phyloP scores from a whole-genome alignment of 1,284 basidiomycete genomes.

The Boletus semigastroideus region DNA sequence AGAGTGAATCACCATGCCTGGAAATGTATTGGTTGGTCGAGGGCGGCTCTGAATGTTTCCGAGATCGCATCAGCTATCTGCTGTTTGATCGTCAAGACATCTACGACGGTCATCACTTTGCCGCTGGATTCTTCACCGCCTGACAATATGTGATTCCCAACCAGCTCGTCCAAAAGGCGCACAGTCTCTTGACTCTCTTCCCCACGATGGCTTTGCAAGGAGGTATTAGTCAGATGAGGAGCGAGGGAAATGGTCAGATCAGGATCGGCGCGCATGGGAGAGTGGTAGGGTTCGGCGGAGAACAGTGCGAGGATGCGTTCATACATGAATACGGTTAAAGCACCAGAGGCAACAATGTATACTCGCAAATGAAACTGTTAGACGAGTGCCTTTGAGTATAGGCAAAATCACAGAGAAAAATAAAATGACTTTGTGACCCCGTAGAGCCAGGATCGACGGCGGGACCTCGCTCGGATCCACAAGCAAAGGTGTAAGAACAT shows the following conservation, averaged over 20 bases:
- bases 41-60: slow-evolving; percentile 84
- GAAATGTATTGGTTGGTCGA: slow-evolving; percentile 84
- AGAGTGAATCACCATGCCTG: slow-evolving; percentile 51
- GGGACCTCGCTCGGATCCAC: slow-evolving; percentile 62
- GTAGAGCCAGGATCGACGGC: slow-evolving; percentile 28
- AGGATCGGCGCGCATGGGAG: slow-evolving; percentile 37
- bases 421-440: slow-evolving; percentile 66
- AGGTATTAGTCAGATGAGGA: slow-evolving; percentile 94
- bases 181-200: slow-evolving; percentile 69
- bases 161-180: slow-evolving; percentile 74
- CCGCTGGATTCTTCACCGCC: slow-evolving; percentile 17
- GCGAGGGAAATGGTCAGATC: slow-evolving; percentile 42
- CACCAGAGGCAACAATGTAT: slow-evolving; percentile 88
- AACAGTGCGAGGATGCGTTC: slow-evolving; percentile 87
- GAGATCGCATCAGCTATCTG: slow-evolving; percentile 70
- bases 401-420: slow-evolving; percentile 6
- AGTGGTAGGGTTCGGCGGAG: slow-evolving; percentile 63
- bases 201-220: slow-evolving; percentile 74
- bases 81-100: slow-evolving; percentile 57
- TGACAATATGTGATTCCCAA: slow-evolving; percentile 60
- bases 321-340: slow-evolving; percentile 77
- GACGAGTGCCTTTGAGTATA: slow-evolving; percentile 10
- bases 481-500: slow-evolving; percentile 74
- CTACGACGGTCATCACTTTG: slow-evolving; percentile 34
- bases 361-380: slow-evolving; percentile 89